A percentile compares a stretch with the other conserved stretches of the same genome.
These are phyloP conservation scores for Cymbidium sinense DNA, from an alignment of 106 monocot genomes.

Conservation along the genomic window DNA sequence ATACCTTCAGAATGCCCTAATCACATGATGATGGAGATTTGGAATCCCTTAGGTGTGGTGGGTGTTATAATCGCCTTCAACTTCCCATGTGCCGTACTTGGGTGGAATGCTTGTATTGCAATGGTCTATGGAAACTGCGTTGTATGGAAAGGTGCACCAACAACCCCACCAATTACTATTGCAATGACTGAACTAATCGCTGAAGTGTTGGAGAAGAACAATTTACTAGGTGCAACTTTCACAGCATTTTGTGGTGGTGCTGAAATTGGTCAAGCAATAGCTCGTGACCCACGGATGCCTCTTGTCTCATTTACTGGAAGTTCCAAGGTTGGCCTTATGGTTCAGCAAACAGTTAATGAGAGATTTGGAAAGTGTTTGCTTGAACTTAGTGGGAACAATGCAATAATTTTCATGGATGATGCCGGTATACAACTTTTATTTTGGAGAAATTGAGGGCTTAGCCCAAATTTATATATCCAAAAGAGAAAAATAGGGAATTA, in stretches of 20 bases:
- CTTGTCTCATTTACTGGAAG: constrained; percentile 96
- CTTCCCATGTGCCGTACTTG: constrained; percentile 97
- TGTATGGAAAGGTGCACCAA: constrained; percentile 98
- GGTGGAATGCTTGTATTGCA: constrained; percentile 99
- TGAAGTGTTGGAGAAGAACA: constrained; percentile 85
- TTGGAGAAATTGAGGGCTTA: too few relatives aligned
- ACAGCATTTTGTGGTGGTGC: constrained; percentile 91
- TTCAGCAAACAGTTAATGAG: constrained; percentile 74
- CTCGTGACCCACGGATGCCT: constrained; percentile 65
- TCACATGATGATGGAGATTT: constrained; percentile 99
- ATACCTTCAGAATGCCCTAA: constrained; percentile 99
- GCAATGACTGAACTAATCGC: constrained; percentile 85
- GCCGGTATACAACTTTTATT: constrained; percentile 91
- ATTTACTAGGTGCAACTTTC: constrained; percentile 88
- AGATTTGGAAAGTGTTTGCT: constrained; percentile 86
- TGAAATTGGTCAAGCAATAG: constrained; percentile 90
- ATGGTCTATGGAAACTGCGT: constrained; percentile 93
- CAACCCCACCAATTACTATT: constrained; percentile 86
- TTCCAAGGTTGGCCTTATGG: constrained; percentile 85
- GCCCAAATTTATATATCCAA: too few relatives aligned
- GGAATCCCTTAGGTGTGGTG: constrained; percentile 98
- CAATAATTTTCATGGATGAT: constrained; percentile 97
- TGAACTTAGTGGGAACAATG: constrained; percentile 93
- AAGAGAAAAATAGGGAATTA: too few relatives aligned
- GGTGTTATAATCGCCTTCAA: constrained; percentile 98